Conservation (phyloP, 768 basidiomycete genomes). For the Naganishia friedmannii region DNA sequence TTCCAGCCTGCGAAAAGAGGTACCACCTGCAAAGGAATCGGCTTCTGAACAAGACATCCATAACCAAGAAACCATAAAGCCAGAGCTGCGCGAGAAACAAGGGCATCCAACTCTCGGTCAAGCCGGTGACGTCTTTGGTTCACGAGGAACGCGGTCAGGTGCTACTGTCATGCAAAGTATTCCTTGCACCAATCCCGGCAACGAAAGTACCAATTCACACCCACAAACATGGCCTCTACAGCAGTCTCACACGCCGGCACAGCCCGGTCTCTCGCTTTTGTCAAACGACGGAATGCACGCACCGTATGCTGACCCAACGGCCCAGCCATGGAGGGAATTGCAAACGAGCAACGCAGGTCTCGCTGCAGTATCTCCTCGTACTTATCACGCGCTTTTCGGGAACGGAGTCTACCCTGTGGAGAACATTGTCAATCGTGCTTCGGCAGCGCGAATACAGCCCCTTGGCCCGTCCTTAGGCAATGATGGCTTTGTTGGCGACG, state of each 20-base stretch:
- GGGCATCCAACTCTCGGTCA: not conserved
- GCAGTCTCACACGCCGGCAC: not conserved
- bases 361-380: not conserved
- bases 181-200: not conserved
- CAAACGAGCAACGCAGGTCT: not conserved
- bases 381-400: not conserved
- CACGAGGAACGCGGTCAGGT: not conserved
- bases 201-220: not conserved
- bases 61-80: not conserved
- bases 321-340: not conserved
- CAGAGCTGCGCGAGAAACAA: not conserved
- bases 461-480: not conserved
- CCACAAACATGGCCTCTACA: not conserved
- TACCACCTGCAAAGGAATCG: not conserved
- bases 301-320: not conserved
- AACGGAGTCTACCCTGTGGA: not conserved
- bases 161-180: not conserved
- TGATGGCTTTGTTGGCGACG: not conserved
- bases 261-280: not conserved
- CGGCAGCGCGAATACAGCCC: not conserved
- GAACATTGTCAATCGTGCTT: not conserved
- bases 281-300: not conserved
- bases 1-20: constrained; percentile 6
- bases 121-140: not conserved
- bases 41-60: not conserved